Evolutionary conservation across 495 filamentous ascomycete species (phyloP), one percentile per base, ranked within the genome.

Genomic region (Penicillium samsonianum): DNA sequence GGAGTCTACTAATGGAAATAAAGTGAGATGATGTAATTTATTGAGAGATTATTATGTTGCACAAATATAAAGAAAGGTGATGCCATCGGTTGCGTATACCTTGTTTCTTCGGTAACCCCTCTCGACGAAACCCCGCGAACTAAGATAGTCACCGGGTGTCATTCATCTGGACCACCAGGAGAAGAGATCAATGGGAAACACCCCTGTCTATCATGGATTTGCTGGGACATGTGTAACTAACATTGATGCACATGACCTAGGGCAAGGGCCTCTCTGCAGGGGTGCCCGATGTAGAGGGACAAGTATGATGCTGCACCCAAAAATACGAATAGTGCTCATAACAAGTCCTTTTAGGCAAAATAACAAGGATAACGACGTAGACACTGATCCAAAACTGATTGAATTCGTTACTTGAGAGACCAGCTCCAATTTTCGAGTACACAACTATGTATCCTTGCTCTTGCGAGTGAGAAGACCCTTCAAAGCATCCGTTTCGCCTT

Each of bases 401-500:
- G 22, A 42, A 58, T 57, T 62, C 33, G 25, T 46, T 37, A 49
- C 35, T 12, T 25, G 4, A 46, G 50, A 64, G 54, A 46, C 28
- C 57, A 61, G 60, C 59, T 64, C 59, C 38, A 53, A 52, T n/a
- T 23, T 4, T 35, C 42, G 30, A 57, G 35, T 37, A 25, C n/a
- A 40, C 49, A 59, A 50, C 42, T 53, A 53, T 30, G 38, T 43
- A 63, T 54, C 62, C n/a, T 55, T 55, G 51, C 42, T 50, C 55
- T 63, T 65, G 26, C 61, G 64, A 57, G 59, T 52, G 19, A 69
- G 53, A 49, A 78, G 67, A 43, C 72, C 58, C 50, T 67, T 65
- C 43, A 78, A 52, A 45, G 69, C 74, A 52, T 76, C 68, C 43
- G 74, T 73, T 73, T 88, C 86, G 6, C 85, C 87, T 70, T 89